phyloP scores from a whole-genome alignment of 2,329 filamentous ascomycete species.

The Colletotrichum destructivum region DNA sequence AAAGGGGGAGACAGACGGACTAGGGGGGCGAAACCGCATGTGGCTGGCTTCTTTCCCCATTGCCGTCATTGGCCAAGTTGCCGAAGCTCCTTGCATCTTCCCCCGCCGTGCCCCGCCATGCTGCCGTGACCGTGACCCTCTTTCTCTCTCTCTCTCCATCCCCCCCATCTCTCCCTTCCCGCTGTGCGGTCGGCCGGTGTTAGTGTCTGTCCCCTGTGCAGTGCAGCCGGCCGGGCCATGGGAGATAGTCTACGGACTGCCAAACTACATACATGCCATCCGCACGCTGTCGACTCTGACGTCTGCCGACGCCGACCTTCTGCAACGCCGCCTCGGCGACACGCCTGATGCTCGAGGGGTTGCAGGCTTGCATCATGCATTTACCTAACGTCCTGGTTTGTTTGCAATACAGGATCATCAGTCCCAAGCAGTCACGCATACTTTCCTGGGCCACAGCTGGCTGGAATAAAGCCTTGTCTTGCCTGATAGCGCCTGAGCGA shows the following conservation, averaged over 20 bases:
- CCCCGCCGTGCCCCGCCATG: constrained; percentile 41
- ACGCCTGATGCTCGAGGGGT: no score
- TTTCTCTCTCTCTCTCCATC: no score
- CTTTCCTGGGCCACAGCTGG: neutral
- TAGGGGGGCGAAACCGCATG: constrained; percentile 34
- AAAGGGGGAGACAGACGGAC: constrained; percentile 51
- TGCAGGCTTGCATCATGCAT: no score
- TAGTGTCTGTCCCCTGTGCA: neutral
- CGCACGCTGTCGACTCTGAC: constrained; percentile 24
- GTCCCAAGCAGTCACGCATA: no score
- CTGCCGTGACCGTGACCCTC: neutral
- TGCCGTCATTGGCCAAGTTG: constrained; percentile 64
- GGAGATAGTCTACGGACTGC: constrained; percentile 20
- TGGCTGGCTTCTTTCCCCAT: constrained; percentile 41
- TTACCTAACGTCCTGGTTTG: no score
- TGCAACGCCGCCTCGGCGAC: constrained; percentile 25
- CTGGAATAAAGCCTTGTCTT: neutral
- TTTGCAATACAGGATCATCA: no score
- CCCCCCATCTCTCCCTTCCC: no score
- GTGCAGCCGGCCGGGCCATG: constrained; percentile 24
- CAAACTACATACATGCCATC: neutral
- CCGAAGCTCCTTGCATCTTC: constrained; percentile 52
- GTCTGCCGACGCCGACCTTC: constrained; percentile 30
- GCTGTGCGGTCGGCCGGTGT: constrained; percentile 7
- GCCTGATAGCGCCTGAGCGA: neutral